phyloP scores from a whole-genome alignment of 768 basidiomycete genomes.

The Auriculariales sp. region DNA sequence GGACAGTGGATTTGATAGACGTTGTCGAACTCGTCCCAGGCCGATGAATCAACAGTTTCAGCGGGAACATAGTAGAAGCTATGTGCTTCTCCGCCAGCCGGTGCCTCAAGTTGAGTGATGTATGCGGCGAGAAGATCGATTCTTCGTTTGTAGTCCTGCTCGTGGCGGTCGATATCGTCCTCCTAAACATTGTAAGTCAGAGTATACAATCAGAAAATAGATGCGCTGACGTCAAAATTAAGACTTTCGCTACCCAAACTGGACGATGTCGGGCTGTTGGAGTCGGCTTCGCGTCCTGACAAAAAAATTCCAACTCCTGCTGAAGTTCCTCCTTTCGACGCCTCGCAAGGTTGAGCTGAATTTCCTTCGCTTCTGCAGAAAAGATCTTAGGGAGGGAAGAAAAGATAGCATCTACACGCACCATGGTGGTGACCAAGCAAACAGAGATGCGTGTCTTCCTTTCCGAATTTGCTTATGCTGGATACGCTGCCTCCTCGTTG shows the following conservation, averaged over 20 bases:
- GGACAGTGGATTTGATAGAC: constrained; percentile 87
- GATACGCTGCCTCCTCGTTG: not conserved
- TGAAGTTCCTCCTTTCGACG: constrained; percentile 38
- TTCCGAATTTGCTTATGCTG: constrained; percentile 62
- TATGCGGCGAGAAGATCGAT: constrained; percentile 48
- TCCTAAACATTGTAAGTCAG: too few species aligned
- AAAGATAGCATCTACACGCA: constrained; percentile 20
- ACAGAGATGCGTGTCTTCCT: constrained; percentile 72
- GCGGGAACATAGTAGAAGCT: constrained; percentile 46
- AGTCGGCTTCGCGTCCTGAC: constrained; percentile 11
- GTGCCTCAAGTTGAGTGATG: constrained; percentile 32
- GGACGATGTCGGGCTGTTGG: constrained; percentile 8
- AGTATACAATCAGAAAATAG: constrained; percentile 9
- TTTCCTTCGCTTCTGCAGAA: constrained; percentile 39
- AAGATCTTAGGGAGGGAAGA: constrained; percentile 1
- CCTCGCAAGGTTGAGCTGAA: constrained; percentile 47
- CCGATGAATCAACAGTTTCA: constrained; percentile 49
- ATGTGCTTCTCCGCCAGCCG: constrained; percentile 17
- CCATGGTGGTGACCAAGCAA: constrained; percentile 59
- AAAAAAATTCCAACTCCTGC: constrained; percentile 2
- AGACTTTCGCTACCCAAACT: not conserved
- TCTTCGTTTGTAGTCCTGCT: constrained; percentile 6
- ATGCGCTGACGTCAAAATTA: constrained; percentile 7
- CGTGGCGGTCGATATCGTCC: not conserved
- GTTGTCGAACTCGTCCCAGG: constrained; percentile 75